These are phyloP conservation scores for Phyllosticta citribraziliensis DNA, from an alignment of 2,329 filamentous ascomycete species.

Conservation along the genomic window DNA sequence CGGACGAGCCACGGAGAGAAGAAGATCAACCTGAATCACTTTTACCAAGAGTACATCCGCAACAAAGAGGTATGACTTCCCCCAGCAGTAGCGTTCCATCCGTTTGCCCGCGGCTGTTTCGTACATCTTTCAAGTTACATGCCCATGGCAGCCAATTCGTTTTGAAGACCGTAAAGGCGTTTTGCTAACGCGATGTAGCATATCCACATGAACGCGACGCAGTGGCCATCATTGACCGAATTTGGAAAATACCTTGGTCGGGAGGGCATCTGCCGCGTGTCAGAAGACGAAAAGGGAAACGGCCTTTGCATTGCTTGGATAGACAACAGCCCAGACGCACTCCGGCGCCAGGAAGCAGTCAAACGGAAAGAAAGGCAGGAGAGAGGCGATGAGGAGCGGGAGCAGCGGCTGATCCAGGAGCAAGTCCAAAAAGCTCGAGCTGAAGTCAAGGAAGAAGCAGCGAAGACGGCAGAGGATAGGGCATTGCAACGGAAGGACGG, in stretches of 20 bases:
- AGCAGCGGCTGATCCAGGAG: constrained; percentile 70
- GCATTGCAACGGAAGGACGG: constrained; percentile 37
- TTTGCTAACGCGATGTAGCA: constrained; percentile 40
- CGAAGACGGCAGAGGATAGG: constrained; percentile 32
- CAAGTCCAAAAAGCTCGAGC: constrained; percentile 55
- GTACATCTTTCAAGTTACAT: background rate
- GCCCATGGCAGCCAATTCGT: background rate
- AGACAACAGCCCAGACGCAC: constrained; percentile 78
- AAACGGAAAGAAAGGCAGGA: constrained; percentile 77
- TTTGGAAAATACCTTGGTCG: constrained; percentile 79
- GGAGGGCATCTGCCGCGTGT: constrained; percentile 76
- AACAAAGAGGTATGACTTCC: constrained; percentile 28
- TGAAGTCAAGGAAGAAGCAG: constrained; percentile 34
- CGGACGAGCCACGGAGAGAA: constrained; percentile 86
- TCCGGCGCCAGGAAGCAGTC: constrained; percentile 71
- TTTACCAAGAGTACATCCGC: constrained; percentile 89
- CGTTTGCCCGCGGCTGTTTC: background rate
- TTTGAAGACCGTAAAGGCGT: constrained; percentile 46
- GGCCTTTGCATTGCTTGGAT: constrained; percentile 83
- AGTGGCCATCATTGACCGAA: constrained; percentile 79
- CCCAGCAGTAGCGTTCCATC: background rate
- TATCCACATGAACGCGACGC: constrained; percentile 87
- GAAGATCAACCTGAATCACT: constrained; percentile 76
- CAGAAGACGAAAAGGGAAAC: constrained; percentile 69
- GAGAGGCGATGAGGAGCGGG: constrained; percentile 80